phyloP scores from a whole-genome alignment of 352 stramenopile genomes.

The Phytophthora pini region DNA sequence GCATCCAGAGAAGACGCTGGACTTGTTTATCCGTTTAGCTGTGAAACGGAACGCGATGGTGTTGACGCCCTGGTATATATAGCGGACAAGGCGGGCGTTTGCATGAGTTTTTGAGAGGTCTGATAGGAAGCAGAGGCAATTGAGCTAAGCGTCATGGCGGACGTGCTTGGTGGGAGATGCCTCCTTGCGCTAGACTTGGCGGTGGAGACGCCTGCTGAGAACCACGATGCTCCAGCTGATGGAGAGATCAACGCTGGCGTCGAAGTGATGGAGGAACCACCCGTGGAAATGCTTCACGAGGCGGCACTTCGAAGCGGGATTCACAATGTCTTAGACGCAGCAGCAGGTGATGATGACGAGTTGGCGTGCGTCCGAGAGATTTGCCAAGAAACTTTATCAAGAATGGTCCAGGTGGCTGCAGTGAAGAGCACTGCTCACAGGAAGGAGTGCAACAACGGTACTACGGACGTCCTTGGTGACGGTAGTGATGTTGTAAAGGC shows the following conservation, averaged over 20 bases:
- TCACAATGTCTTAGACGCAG: constrained; percentile 61
- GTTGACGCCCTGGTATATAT: constrained; percentile 29
- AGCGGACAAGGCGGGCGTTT: constrained; percentile 11
- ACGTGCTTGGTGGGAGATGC: constrained; percentile 26
- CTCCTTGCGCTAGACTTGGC: constrained; percentile 26
- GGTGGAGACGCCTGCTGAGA: constrained; percentile 20
- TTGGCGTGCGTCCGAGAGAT: constrained; percentile 67
- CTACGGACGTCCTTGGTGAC: constrained; percentile 2
- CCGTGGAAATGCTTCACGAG: constrained; percentile 32
- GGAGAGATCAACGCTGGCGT: background rate
- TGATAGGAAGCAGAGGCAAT: background rate
- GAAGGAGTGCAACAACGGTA: constrained; percentile 4
- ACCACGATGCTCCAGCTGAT: background rate
- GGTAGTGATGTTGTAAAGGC: constrained; percentile 3
- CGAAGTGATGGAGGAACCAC: background rate
- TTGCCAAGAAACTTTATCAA: constrained; percentile 60
- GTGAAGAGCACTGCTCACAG: constrained; percentile 14
- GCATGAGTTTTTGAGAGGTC: constrained; percentile 19
- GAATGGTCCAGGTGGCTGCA: constrained; percentile 23
- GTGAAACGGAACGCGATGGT: constrained; percentile 28
- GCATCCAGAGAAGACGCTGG: too few species aligned
- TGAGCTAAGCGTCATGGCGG: constrained; percentile 12
- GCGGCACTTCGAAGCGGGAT: constrained; percentile 53
- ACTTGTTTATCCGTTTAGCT: constrained; percentile 14
- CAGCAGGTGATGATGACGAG: constrained; percentile 47